phyloP scores from a whole-genome alignment of 1,284 basidiomycete species.

The Coniferiporia weirii region DNA sequence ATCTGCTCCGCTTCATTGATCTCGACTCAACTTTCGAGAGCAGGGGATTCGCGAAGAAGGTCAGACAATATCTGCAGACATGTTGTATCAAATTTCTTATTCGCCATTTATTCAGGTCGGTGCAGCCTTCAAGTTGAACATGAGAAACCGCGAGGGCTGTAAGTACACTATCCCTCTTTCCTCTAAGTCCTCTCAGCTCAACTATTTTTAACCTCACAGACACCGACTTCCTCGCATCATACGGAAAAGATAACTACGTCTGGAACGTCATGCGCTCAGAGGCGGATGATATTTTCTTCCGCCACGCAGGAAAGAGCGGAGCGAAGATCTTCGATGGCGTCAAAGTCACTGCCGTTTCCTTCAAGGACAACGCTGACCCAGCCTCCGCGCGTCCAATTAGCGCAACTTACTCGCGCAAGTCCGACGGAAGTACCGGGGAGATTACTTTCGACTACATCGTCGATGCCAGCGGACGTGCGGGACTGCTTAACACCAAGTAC shows the following conservation, averaged over 20 bases:
- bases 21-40: slow-evolving; percentile 49
- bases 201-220: slow-evolving; percentile 51
- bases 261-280: slow-evolving; percentile 67
- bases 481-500: slow-evolving; percentile 12
- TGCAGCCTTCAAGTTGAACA: slow-evolving; percentile 50
- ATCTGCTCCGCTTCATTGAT: slow-evolving; percentile 54
- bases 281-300: slow-evolving; percentile 56
- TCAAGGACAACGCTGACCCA: slow-evolving; percentile 23
- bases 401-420: not conserved
- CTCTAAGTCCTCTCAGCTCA: slow-evolving; percentile 30
- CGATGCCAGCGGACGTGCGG: slow-evolving; percentile 7
- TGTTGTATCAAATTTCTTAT: too few species aligned
- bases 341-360: slow-evolving; percentile 33
- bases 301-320: slow-evolving; percentile 50
- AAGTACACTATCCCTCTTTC: slow-evolving; percentile 29
- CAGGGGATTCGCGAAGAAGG: slow-evolving; percentile 53
- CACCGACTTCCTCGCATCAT: slow-evolving; percentile 56
- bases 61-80: slow-evolving; percentile 27
- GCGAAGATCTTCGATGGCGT: slow-evolving; percentile 51
- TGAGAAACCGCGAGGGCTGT: slow-evolving; percentile 46
- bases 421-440: not conserved
- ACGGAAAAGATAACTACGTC: slow-evolving; percentile 50
- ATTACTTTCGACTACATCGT: slow-evolving; percentile 9
- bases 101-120: slow-evolving; percentile 30
- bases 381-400: not conserved